A percentile compares a stretch with the other conserved stretches of the same genome.
Evolutionary conservation across 2,329 filamentous ascomycete genomes (phyloP).

Genomic region (Colletotrichum sp.): DNA sequence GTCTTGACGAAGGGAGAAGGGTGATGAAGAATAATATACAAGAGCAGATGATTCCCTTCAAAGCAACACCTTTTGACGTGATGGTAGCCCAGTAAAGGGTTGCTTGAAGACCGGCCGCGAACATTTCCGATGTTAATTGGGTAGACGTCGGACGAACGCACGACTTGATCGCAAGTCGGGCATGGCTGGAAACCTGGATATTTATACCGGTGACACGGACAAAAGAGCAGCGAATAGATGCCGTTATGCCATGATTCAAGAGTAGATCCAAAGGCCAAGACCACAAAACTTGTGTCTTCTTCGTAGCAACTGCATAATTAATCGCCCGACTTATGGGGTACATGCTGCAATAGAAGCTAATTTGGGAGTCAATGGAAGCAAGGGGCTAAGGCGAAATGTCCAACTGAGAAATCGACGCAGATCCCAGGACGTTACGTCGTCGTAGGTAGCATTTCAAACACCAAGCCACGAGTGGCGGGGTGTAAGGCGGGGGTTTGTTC

Average conservation of each 20-base stretch:
- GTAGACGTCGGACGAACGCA: background rate
- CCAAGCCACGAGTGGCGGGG: background rate
- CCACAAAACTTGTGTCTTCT: background rate
- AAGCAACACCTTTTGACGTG: background rate
- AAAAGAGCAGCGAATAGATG: background rate
- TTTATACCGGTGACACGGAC: background rate
- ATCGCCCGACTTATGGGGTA: background rate
- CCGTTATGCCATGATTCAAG: background rate
- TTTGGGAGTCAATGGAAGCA: background rate
- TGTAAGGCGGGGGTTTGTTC: background rate
- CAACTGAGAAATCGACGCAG: background rate
- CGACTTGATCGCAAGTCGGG: background rate
- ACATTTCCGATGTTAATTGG: background rate
- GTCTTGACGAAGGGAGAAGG: background rate
- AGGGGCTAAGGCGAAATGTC: background rate
- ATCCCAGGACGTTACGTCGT: background rate
- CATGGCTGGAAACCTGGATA: background rate
- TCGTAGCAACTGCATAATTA: background rate
- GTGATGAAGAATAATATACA: background rate
- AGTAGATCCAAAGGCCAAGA: background rate
- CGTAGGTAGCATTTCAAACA: background rate
- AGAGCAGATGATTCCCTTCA: background rate
- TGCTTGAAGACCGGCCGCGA: background rate
- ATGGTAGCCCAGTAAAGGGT: background rate
- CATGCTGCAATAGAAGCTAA: background rate